phyloP scores from a whole-genome alignment of 345 rosid species.

The Citrus australasica region DNA sequence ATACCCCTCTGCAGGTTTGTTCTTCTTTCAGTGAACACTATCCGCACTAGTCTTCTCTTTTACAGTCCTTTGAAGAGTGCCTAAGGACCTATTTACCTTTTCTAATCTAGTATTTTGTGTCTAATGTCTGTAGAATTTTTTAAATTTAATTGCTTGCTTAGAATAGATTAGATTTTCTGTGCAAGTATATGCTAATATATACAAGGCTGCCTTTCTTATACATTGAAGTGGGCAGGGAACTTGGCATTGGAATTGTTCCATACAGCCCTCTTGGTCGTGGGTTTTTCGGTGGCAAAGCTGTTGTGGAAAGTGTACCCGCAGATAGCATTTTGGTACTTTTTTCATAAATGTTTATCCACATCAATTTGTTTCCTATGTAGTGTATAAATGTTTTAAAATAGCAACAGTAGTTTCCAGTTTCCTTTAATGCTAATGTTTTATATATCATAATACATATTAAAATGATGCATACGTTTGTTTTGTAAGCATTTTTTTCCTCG shows the following conservation, averaged over 20 bases:
- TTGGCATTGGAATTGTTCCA: constrained; percentile 52
- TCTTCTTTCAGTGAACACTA: not conserved
- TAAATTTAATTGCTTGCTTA: not conserved
- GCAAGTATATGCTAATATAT: not conserved
- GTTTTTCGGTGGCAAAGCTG: constrained; percentile 51
- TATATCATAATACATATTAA: not conserved
- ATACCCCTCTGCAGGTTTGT: constrained; percentile 51
- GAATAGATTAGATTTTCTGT: not conserved
- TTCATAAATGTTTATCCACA: not conserved
- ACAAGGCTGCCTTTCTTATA: not conserved
- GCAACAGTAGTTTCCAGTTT: not conserved
- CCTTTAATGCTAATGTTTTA: not conserved
- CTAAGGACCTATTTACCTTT: not conserved
- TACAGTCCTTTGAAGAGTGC: not conserved
- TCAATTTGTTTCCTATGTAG: not conserved
- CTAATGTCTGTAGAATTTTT: not conserved
- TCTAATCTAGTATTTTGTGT: not conserved
- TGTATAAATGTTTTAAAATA: not conserved
- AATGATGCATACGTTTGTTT: not conserved
- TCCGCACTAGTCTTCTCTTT: not conserved
- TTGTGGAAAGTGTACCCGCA: constrained; percentile 32
- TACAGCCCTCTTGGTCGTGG: constrained; percentile 63
- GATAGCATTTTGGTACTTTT: constrained; percentile 31
- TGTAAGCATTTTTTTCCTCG: constrained; percentile 38
- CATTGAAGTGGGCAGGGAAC: constrained; percentile 36